These are phyloP conservation scores for Mitragyna speciosa DNA, from an alignment of 257 asterid species.

Conservation along the genomic window DNA sequence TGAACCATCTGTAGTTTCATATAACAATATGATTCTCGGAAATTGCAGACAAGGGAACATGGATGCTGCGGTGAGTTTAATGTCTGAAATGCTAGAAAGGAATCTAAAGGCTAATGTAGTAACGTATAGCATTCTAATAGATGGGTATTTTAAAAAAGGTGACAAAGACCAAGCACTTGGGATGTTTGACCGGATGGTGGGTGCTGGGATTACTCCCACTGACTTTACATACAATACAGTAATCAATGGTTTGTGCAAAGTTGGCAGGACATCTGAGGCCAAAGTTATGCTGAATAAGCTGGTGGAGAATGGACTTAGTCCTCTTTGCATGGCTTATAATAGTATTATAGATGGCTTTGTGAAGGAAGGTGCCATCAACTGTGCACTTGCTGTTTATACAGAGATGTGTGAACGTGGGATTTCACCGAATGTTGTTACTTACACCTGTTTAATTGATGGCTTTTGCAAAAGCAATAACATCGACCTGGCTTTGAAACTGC, in stretches of 20 bases:
- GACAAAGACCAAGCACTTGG: slow-evolving; percentile 53
- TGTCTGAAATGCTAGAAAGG: slow-evolving; percentile 44
- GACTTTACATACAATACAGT: slow-evolving; percentile 56
- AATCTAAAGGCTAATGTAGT: slow-evolving; percentile 52
- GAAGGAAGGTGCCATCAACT: slow-evolving; percentile 50
- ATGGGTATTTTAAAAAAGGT: slow-evolving; percentile 62
- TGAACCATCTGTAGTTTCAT: slow-evolving; percentile 53
- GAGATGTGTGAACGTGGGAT: slow-evolving; percentile 58
- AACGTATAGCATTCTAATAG: slow-evolving; percentile 66
- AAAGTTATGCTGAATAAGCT: slow-evolving; percentile 47
- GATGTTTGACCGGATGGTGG: slow-evolving; percentile 59
- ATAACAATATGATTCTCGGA: slow-evolving; percentile 63
- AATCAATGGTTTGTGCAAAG: slow-evolving; percentile 66
- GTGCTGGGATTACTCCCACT: slow-evolving; percentile 49
- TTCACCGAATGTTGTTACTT: slow-evolving; percentile 61
- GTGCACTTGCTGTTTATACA: slow-evolving; percentile 56
- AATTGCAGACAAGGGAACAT: slow-evolving; percentile 63
- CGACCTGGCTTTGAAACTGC: slow-evolving; percentile 54
- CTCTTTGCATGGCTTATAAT: slow-evolving; percentile 63
- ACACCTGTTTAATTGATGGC: slow-evolving; percentile 68
- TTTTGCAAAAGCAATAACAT: slow-evolving; percentile 48
- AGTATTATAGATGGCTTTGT: slow-evolving; percentile 69
- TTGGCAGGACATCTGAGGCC: slow-evolving; percentile 51
- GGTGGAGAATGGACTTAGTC: slow-evolving; percentile 45
- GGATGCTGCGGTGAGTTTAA: slow-evolving; percentile 52